Percentiles rank a stretch among this genome's conserved stretches.
Evolutionary conservation across 129 eudicot genomes (phyloP).

Genomic region (carrot (Daucus carota)): DH1_v3.0 NC_030385.2:27694001-27694500

Average conservation of each 20-base stretch:
- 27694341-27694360: constrained; percentile 56
- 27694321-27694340: constrained; percentile 17
- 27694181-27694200: constrained; percentile 81
- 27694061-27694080: constrained; percentile 64
- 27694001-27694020: constrained; percentile 90
- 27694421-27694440: neutral
- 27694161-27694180: constrained; percentile 77
- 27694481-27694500: constrained; percentile 1
- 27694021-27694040: constrained; percentile 83
- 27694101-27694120: constrained; percentile 58
- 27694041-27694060: constrained; percentile 81
- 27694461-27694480: neutral
- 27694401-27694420: neutral
- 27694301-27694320: neutral
- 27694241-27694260: constrained; percentile 30
- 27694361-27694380: constrained; percentile 75
- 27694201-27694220: constrained; percentile 59
- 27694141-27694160: constrained; percentile 49
- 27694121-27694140: constrained; percentile 38
- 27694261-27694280: neutral
- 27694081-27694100: constrained; percentile 45
- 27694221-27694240: constrained; percentile 50
- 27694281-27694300: constrained; percentile 27
- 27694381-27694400: constrained; percentile 54
- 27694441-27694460: neutral